Percentiles rank a stretch among this genome's conserved stretches.
phyloP scores from a whole-genome alignment of 257 asterid genomes.

The Salvia miltiorrhiza region DNA sequence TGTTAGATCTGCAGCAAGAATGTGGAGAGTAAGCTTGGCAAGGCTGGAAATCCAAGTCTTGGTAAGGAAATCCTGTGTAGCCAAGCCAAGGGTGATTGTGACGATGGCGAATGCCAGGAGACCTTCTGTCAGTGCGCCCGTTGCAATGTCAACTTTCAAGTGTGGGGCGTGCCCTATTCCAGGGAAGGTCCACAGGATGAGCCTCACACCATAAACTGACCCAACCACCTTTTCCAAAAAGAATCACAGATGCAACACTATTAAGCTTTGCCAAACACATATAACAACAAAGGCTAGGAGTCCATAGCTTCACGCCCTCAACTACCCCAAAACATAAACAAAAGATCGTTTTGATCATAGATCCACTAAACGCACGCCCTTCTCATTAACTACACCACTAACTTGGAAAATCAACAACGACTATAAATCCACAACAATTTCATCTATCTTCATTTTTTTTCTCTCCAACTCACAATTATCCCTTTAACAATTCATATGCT shows the following conservation, averaged over 20 bases:
- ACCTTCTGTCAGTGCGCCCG: constrained; percentile 86
- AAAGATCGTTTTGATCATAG: neutral
- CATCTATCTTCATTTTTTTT: too few relatives aligned
- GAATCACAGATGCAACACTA: neutral
- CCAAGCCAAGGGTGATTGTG: constrained; percentile 49
- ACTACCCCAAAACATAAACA: neutral
- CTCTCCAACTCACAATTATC: too few relatives aligned
- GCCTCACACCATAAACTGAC: constrained; percentile 66
- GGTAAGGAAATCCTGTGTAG: constrained; percentile 57
- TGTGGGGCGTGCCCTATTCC: constrained; percentile 59
- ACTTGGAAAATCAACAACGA: neutral
- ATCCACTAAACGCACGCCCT: neutral
- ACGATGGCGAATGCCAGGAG: constrained; percentile 60
- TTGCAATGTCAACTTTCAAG: constrained; percentile 66
- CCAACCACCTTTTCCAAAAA: constrained; percentile 54
- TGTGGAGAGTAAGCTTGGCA: constrained; percentile 73
- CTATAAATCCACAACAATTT: neutral
- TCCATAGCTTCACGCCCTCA: too few relatives aligned
- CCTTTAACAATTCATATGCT: too few relatives aligned
- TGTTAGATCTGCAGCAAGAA: constrained; percentile 83
- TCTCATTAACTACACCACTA: neutral
- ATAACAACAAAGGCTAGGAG: neutral
- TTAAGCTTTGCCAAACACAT: neutral
- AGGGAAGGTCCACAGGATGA: constrained; percentile 52
- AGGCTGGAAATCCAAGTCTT: constrained; percentile 88